These are phyloP conservation scores for Phoma sp. DNA, from an alignment of 2,329 filamentous ascomycete species.

Conservation along the genomic window DNA sequence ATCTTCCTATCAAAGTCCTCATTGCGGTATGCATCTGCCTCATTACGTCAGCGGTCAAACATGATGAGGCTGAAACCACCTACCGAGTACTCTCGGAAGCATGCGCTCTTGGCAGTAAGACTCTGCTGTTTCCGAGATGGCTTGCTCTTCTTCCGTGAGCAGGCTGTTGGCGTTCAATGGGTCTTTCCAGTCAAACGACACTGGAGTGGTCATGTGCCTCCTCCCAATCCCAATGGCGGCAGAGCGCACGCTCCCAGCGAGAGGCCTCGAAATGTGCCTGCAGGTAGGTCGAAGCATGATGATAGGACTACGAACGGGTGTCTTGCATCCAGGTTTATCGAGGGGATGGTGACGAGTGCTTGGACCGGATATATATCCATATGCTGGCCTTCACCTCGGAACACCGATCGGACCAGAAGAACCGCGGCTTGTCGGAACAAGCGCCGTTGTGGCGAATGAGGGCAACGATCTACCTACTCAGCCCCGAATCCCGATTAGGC, in stretches of 20 bases:
- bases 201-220: constrained; percentile 52
- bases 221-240: constrained; percentile 44
- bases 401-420: constrained; percentile 23
- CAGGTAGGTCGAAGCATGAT: constrained; percentile 54
- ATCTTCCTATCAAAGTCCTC: constrained; percentile 87
- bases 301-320: background rate
- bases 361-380: constrained; percentile 10
- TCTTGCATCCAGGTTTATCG: background rate
- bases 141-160: constrained; percentile 87
- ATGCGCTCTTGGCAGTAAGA: constrained; percentile 92
- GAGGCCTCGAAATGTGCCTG: constrained; percentile 50
- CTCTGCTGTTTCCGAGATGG: constrained; percentile 88
- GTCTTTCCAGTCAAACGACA: constrained; percentile 87
- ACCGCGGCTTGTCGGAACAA: constrained; percentile 34
- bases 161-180: constrained; percentile 76
- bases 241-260: constrained; percentile 34
- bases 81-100: constrained; percentile 84
- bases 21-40: constrained; percentile 79
- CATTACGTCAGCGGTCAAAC: constrained; percentile 12
- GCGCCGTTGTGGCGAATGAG: constrained; percentile 26
- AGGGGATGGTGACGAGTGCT: constrained; percentile 1
- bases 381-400: constrained; percentile 21
- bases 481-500: constrained; percentile 3
- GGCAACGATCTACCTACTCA: constrained; percentile 22
- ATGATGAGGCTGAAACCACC: constrained; percentile 1